Evolutionary conservation across 805 yeast species (phyloP).

Genomic region (Scheffersomyces lignosus): DNA sequence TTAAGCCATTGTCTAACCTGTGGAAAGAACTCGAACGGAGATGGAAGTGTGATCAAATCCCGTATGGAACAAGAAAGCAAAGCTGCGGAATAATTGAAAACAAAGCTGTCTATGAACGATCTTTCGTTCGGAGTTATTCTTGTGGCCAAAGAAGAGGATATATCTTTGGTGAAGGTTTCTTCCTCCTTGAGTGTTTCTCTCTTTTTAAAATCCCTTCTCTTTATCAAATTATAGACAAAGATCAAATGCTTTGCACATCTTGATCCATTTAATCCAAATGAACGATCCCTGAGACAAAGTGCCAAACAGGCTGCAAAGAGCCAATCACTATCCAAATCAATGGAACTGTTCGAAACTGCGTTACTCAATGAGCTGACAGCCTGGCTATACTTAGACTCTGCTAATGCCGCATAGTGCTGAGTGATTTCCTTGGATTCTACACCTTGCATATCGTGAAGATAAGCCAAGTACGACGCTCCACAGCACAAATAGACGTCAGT

Average conservation of each 20-base stretch:
- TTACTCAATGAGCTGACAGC: conserved; percentile 7
- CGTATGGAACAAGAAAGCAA: conserved; percentile 34
- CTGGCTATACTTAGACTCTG: conserved; percentile 8
- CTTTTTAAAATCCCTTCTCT: conserved; percentile 8
- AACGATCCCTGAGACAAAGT: conserved; percentile 39
- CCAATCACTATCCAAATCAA: conserved; percentile 38
- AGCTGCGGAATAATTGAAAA: conserved; percentile 41
- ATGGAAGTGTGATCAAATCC: conserved; percentile 31
- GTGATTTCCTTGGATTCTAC: conserved; percentile 20
- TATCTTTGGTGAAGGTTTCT: conserved; percentile 1
- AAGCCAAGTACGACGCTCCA: conserved; percentile 13
- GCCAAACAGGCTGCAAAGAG: conserved; percentile 38
- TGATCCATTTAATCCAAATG: conserved; percentile 21
- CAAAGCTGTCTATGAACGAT: conserved; percentile 44
- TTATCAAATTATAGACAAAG: conserved; percentile 36
- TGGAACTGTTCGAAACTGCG: conserved; percentile 17
- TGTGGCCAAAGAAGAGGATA: conserved; percentile 4
- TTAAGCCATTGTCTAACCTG: conserved; percentile 29
- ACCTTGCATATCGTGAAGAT: conserved; percentile 18
- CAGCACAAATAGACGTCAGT: conserved; percentile 31
- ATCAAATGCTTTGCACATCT: conserved; percentile 32
- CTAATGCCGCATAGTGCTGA: conserved; percentile 8
- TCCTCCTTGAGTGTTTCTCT: conserved; percentile 1
- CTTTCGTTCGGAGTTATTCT: conserved; percentile 25
- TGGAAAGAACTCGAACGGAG: conserved; percentile 41